These are phyloP conservation scores for Botrytis squamosa DNA, from an alignment of 2,329 filamentous ascomycete species.

Conservation along the genomic window DNA sequence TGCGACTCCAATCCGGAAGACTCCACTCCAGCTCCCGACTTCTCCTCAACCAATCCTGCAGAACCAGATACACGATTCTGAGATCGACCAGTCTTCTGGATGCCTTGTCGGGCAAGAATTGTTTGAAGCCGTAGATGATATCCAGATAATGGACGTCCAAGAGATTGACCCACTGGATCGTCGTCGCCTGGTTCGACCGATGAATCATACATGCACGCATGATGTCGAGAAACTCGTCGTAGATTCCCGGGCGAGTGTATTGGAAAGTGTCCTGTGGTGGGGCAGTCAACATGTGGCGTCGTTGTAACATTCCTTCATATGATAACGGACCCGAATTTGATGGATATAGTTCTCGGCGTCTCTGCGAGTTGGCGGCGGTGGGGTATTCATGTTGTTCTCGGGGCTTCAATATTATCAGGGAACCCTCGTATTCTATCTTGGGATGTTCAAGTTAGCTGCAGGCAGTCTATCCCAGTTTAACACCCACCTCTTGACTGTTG, in stretches of 20 bases:
- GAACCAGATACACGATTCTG: not conserved
- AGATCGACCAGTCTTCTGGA: not conserved
- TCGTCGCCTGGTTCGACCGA: fast-evolving
- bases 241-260: not conserved
- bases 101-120: fast-evolving
- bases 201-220: fast-evolving
- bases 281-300: not conserved
- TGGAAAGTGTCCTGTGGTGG: not conserved
- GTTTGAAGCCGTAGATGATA: not conserved
- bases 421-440: no score
- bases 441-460: not conserved
- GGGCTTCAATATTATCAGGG: not conserved
- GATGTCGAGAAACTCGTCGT: fast-evolving
- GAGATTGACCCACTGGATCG: not conserved
- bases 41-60: not conserved
- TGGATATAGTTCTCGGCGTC: not conserved
- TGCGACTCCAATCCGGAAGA: not conserved
- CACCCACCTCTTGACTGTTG: no score
- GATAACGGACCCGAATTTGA: not conserved
- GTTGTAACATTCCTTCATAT: not conserved
- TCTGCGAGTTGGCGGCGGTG: not conserved
- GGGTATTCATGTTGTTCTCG: not conserved
- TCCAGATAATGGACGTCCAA: not conserved
- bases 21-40: not conserved
- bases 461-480: no score